Percentiles rank a stretch among this genome's conserved stretches.
Evolutionary conservation across 192 early-diverging fungal species (phyloP).

Genomic region (Podila clonocystis): DNA sequence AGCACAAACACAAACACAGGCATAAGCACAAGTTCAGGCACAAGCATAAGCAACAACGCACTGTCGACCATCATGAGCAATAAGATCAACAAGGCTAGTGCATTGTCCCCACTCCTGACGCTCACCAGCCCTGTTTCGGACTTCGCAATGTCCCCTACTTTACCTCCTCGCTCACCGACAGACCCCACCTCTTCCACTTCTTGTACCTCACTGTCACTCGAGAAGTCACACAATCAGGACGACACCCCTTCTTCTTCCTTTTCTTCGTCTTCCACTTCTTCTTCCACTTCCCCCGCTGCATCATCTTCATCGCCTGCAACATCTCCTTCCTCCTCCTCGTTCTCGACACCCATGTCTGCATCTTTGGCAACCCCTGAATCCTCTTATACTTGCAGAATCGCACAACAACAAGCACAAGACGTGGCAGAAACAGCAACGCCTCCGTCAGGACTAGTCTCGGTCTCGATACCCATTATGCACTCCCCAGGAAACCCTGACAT

Average conservation of each 20-base stretch:
- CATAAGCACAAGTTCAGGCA: neutral
- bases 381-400: neutral
- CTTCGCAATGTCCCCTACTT: neutral
- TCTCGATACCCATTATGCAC: too few relatives aligned
- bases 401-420: neutral
- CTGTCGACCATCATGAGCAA: neutral
- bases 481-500: too few relatives aligned
- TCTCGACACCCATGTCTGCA: neutral
- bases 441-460: too few relatives aligned
- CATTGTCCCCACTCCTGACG: neutral
- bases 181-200: neutral
- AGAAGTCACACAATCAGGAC: too few relatives aligned
- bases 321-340: neutral
- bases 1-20: neutral
- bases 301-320: neutral
- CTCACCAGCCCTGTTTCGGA: slow-evolving; percentile 1
- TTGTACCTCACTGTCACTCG: neutral
- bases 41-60: neutral
- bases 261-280: neutral
- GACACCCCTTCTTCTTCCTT: neutral
- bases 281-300: neutral
- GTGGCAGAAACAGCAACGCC: neutral
- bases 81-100: neutral
- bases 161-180: neutral
- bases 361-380: neutral